Evolutionary conservation across 1,139 yeast species (phyloP).

Genomic region (Geotrichum candidum): DNA sequence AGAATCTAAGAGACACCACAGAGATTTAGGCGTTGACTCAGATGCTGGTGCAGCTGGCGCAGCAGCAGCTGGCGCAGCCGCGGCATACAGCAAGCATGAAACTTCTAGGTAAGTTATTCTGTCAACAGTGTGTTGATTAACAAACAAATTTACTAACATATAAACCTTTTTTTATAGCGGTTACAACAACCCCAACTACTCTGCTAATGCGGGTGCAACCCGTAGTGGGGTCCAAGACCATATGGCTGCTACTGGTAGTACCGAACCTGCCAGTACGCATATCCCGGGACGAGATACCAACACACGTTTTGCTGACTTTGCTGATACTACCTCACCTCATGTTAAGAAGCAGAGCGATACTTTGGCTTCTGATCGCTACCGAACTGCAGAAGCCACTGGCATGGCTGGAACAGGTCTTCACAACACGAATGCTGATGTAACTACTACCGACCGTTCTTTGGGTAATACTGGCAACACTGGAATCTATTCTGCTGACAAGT

Average conservation of each 20-base stretch:
- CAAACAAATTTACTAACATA: background rate
- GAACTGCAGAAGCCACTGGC: constrained; percentile 10
- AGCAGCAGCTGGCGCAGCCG: constrained; percentile 12
- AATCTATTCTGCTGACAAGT: background rate
- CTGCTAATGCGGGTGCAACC: background rate
- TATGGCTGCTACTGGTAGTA: constrained; percentile 1
- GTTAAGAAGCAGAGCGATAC: background rate
- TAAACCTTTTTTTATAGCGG: background rate
- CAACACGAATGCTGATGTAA: background rate
- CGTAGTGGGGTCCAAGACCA: background rate
- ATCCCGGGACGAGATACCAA: constrained; percentile 12
- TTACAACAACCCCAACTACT: background rate
- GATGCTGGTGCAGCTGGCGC: constrained; percentile 16
- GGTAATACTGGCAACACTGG: constrained; percentile 1
- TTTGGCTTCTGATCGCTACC: background rate
- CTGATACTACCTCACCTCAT: constrained; percentile 6
- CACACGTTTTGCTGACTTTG: constrained; percentile 3
- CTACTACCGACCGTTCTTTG: background rate
- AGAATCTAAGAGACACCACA: background rate
- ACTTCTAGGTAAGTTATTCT: constrained; percentile 2
- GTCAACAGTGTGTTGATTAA: background rate
- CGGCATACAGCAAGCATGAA: constrained; percentile 9
- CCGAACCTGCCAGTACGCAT: constrained; percentile 2
- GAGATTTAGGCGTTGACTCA: constrained; percentile 6
- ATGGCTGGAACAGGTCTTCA: constrained; percentile 10